phyloP scores from a whole-genome alignment of 164 flowering plant genomes.

The Nelumbo lutea region DNA sequence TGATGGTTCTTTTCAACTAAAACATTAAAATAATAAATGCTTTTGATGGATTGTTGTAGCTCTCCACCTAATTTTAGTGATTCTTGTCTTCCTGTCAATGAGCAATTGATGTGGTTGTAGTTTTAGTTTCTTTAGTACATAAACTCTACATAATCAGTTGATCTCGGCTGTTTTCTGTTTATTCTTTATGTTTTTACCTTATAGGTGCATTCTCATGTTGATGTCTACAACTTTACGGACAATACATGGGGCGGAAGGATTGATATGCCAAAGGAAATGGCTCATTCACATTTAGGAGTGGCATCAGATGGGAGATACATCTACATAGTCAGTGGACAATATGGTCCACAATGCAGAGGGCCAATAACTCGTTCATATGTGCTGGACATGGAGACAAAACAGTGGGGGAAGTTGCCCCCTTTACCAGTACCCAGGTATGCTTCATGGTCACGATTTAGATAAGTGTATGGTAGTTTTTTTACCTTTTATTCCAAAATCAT shows the following conservation, averaged over 20 bases:
- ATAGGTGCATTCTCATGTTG: conserved; percentile 94
- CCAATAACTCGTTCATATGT: conserved; percentile 64
- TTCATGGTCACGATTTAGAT: background rate
- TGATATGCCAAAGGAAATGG: conserved; percentile 92
- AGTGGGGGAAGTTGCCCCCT: conserved; percentile 62
- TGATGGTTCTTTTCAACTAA: background rate
- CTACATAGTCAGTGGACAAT: conserved; percentile 81
- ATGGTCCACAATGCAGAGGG: conserved; percentile 93
- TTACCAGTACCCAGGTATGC: conserved; percentile 85
- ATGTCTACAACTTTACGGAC: conserved; percentile 70
- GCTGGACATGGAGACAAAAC: conserved; percentile 65
- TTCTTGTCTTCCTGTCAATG: too few species aligned
- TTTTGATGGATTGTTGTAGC: too few species aligned
- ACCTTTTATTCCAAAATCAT: too few species aligned
- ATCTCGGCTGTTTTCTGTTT: conserved; percentile 2
- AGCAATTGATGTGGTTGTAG: too few species aligned
- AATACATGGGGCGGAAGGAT: conserved; percentile 83
- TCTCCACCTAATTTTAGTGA: too few species aligned
- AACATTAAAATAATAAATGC: background rate
- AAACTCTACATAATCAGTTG: background rate
- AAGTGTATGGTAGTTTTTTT: background rate
- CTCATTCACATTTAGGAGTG: conserved; percentile 91
- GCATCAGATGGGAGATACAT: conserved; percentile 88
- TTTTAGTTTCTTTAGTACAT: too few species aligned
- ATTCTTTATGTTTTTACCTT: conserved; percentile 1